phyloP scores from a whole-genome alignment of 2,329 filamentous ascomycete species.

The Fonsecaea multimorphosa region DNA sequence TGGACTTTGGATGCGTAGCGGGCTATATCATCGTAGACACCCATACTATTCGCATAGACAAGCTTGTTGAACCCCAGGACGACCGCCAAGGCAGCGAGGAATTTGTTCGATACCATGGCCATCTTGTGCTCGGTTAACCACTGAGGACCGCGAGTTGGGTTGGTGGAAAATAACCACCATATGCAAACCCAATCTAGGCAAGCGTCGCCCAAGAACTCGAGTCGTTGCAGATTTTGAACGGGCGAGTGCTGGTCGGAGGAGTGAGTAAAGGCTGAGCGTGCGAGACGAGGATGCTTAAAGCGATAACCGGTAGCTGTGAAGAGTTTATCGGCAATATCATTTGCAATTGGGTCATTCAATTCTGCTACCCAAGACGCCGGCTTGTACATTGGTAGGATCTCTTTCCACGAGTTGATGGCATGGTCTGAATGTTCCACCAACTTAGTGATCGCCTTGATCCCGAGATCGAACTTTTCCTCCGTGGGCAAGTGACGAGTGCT shows the following conservation, averaged over 20 bases:
- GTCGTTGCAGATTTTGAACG: constrained; percentile 86
- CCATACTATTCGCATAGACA: constrained; percentile 57
- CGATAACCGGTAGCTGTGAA: constrained; percentile 64
- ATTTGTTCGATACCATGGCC: constrained; percentile 98
- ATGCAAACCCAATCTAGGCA: constrained; percentile 86
- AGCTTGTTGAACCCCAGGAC: constrained; percentile 77
- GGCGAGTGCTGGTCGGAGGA: constrained; percentile 79
- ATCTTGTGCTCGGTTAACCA: constrained; percentile 99
- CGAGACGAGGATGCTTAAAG: constrained; percentile 76
- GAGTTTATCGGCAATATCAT: constrained; percentile 70
- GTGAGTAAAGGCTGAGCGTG: constrained; percentile 86
- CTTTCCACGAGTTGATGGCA: constrained; percentile 69
- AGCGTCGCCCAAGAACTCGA: constrained; percentile 91
- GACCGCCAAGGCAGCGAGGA: constrained; percentile 81
- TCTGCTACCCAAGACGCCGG: constrained; percentile 32
- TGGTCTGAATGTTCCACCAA: constrained; percentile 75
- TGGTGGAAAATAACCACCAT: constrained; percentile 77
- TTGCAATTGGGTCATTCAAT: constrained; percentile 66
- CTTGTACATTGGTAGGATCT: constrained; percentile 64
- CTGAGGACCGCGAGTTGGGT: constrained; percentile 82
- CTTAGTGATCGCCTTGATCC: constrained; percentile 62
- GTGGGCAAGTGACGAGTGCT: constrained; percentile 52
- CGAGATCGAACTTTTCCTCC: constrained; percentile 61
- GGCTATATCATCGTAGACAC: constrained; percentile 47
- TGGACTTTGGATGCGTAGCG: constrained; percentile 56